Percentiles rank a stretch among this genome's conserved stretches.
Conservation (phyloP, 108 stramenopile species). For the Stephanodiscus minutulus region DNA sequence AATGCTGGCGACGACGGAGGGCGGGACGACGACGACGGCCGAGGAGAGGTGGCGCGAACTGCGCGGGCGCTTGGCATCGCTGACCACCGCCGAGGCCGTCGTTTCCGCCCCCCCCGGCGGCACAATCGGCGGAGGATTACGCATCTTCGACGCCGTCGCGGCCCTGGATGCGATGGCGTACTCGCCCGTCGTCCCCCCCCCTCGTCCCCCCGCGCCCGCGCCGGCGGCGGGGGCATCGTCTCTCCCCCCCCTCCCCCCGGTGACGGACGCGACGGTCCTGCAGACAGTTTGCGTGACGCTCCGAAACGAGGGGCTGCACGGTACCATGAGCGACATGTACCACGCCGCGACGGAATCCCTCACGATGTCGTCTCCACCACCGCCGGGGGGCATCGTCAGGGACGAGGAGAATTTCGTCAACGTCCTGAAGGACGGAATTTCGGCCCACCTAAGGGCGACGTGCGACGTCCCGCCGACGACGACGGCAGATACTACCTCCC, state of each 20-base stretch:
- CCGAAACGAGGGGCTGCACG: constrained; percentile 14
- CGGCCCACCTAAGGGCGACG: constrained; percentile 34
- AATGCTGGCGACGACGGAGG: constrained; percentile 32
- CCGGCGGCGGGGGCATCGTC: constrained; percentile 4
- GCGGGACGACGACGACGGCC: neutral
- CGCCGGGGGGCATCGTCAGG: neutral
- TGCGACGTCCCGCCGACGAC: constrained; percentile 13
- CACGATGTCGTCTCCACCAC: neutral
- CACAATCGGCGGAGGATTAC: neutral
- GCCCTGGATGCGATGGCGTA: constrained; percentile 18
- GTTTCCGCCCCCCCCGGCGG: no score
- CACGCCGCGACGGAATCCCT: constrained; percentile 13
- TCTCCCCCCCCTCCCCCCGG: neutral
- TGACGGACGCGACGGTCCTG: constrained; percentile 42
- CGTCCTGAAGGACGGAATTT: constrained; percentile 27
- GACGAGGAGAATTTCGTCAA: constrained; percentile 8
- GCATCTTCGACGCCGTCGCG: constrained; percentile 27
- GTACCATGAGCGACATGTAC: constrained; percentile 38
- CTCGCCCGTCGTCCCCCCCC: constrained; percentile 11
- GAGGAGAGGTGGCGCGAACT: constrained; percentile 15
- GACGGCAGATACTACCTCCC: no score
- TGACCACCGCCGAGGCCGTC: constrained; percentile 20
- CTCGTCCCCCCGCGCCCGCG: neutral
- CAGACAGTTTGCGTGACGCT: constrained; percentile 32
- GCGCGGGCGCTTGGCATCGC: constrained; percentile 3